Conservation (phyloP, 768 basidiomycete genomes). For the Erythrobasidium yunnanense region DNA sequence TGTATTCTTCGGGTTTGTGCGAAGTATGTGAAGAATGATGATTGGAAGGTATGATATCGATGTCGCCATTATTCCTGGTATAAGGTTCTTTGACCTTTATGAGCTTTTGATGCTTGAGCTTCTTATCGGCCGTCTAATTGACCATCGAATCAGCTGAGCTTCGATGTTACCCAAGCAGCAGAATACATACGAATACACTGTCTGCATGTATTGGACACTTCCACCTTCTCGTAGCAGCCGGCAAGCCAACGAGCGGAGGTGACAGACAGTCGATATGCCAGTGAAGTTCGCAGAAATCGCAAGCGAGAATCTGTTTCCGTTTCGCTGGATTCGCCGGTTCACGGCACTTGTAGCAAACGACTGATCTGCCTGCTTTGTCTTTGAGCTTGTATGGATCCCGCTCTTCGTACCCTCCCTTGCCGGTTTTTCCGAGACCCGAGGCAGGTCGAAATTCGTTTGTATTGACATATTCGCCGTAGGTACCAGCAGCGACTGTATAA, state of each 20-base stretch:
- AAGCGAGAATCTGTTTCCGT: constrained; percentile 58
- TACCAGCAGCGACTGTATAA: constrained; percentile 58
- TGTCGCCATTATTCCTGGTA: constrained; percentile 80
- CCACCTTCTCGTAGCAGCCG: constrained; percentile 82
- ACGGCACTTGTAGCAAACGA: constrained; percentile 85
- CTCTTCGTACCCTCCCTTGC: constrained; percentile 73
- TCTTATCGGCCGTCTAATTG: constrained; percentile 44
- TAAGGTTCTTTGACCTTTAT: constrained; percentile 65
- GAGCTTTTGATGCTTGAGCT: constrained; percentile 50
- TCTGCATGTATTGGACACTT: constrained; percentile 99
- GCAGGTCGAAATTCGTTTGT: constrained; percentile 32
- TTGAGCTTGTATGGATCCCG: constrained; percentile 76
- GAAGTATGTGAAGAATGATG: constrained; percentile 41
- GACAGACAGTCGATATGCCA: constrained; percentile 97
- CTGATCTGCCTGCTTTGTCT: constrained; percentile 67
- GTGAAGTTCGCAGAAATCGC: constrained; percentile 85
- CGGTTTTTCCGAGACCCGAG: constrained; percentile 19
- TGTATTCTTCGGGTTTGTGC: constrained; percentile 57
- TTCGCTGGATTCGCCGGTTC: constrained; percentile 56
- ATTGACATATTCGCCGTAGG: constrained; percentile 75
- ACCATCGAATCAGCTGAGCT: constrained; percentile 65
- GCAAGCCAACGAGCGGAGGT: constrained; percentile 76
- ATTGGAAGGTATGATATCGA: constrained; percentile 71
- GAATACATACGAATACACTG: constrained; percentile 6
- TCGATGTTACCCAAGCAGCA: constrained; percentile 5